Percentiles rank a stretch among this genome's conserved stretches.
These are phyloP conservation scores for Neonectria neomacrospora DNA, from an alignment of 2,329 filamentous ascomycete genomes.

Conservation along the genomic window DNA sequence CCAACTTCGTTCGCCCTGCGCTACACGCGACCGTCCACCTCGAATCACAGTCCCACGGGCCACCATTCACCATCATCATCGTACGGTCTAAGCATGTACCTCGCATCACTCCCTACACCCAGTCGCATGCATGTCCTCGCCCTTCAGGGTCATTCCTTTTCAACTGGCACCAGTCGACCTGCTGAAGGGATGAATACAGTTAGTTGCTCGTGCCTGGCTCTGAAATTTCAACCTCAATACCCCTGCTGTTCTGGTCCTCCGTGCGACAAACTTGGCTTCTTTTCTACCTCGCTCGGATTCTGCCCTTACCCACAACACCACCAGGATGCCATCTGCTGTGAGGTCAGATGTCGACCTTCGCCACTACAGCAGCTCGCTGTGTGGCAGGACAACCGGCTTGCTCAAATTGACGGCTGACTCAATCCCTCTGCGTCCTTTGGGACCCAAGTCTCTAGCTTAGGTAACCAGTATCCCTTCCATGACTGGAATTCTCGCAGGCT, in stretches of 20 bases:
- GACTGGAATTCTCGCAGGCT: slow-evolving; percentile 72
- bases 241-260: neutral
- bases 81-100: slow-evolving; percentile 13
- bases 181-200: neutral
- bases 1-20: slow-evolving; percentile 25
- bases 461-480: slow-evolving; percentile 80
- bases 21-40: slow-evolving; percentile 16
- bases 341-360: slow-evolving; percentile 17
- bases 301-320: slow-evolving; percentile 1
- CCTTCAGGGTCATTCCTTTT: slow-evolving; percentile 5
- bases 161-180: neutral
- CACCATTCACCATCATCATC: slow-evolving; percentile 4
- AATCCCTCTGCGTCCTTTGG: slow-evolving; percentile 82
- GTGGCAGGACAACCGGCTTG: slow-evolving; percentile 36
- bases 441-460: slow-evolving; percentile 86
- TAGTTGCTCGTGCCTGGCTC: neutral
- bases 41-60: slow-evolving; percentile 13
- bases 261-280: neutral
- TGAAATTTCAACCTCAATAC: neutral
- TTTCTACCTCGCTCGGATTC: neutral
- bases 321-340: slow-evolving; percentile 38
- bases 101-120: slow-evolving; percentile 23
- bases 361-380: slow-evolving; percentile 31
- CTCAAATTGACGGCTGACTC: slow-evolving; percentile 53
- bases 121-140: slow-evolving; percentile 20